A percentile compares a stretch with the other conserved stretches of the same genome.
phyloP scores from a whole-genome alignment of 768 basidiomycete species.

The Lyophyllum decastes region DNA sequence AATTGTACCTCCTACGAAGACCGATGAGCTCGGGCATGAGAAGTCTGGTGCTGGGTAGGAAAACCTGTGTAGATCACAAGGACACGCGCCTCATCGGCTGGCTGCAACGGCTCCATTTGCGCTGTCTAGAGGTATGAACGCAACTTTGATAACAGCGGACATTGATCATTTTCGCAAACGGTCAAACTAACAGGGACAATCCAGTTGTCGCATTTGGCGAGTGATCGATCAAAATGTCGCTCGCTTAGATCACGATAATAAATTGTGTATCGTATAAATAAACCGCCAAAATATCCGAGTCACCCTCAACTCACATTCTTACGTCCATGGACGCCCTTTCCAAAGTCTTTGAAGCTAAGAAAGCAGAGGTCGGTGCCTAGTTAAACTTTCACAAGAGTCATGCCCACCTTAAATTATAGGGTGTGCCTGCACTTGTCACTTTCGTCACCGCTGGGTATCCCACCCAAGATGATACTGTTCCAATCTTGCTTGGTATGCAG shows the following conservation, averaged over 20 bases:
- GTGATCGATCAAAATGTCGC: constrained; percentile 25
- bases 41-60: not conserved
- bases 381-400: not conserved
- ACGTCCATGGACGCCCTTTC: constrained; percentile 68
- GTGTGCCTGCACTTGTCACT: constrained; percentile 68
- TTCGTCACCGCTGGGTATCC: constrained; percentile 97
- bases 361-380: constrained; percentile 43
- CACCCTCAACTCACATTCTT: constrained; percentile 19
- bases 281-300: constrained; percentile 10
- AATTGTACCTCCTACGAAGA: constrained; percentile 71
- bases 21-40: not conserved
- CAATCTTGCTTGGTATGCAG: constrained; percentile 89
- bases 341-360: constrained; percentile 69
- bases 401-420: constrained; percentile 33
- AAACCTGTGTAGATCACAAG: constrained; percentile 82
- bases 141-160: not conserved
- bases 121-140: not conserved
- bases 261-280: constrained; percentile 2
- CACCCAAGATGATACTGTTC: constrained; percentile 73
- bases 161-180: not conserved
- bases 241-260: constrained; percentile 17
- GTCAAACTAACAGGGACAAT: not conserved
- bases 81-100: constrained; percentile 73
- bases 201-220: not conserved
- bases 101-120: constrained; percentile 51